Evolutionary conservation across 1,139 yeast genomes (phyloP), one percentile per base, ranked within the genome.

Genomic region (Candida tetrigidarum): DNA sequence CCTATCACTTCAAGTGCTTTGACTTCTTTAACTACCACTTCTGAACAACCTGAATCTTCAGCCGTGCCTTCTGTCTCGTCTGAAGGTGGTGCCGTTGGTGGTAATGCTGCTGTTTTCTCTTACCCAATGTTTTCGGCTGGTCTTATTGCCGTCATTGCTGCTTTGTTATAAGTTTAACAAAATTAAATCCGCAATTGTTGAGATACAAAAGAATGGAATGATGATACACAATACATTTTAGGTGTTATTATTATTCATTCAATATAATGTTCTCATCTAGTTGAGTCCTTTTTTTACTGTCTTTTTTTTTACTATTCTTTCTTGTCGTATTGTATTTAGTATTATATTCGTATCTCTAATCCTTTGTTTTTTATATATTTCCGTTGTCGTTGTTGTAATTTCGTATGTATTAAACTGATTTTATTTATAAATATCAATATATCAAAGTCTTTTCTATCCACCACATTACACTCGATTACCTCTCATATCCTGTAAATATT

Each of bases 91-190:
- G 79, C 70, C 42, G 66, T 66, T 69, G 62, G 51, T 22, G 30
- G 16, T 11, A 12, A 11, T 5, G 30, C 14, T 14, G 16, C 27
- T 12, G 62, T 58, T 51, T 66, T 16, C 6, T 18, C 70, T 54
- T 60, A 57, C 32, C 58, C 66, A 46, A 52, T 58, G 38, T 76
- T 78, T 38, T 65, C 76, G 18, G 66, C 78, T 46, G 83, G 84
- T 55, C 57, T 78, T 44, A 61, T 76, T 50, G 69, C 76, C 38
- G 62, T 74, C 52, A 77, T 78, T 53, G 78, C 80, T 45, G 70
- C 80, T 51, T 61, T 78, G 48, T 48, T 51, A 26, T 51, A 50
- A 44, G 11, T 10, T 19, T 74, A 64, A 62, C 49, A 28, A 26
- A 26, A 26, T 5, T 5, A 26, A 11, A 26, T n/a, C n/a, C n/a